Conservation (phyloP, 2,329 filamentous ascomycete species). For the Geoglossum cookeanum region DNA sequence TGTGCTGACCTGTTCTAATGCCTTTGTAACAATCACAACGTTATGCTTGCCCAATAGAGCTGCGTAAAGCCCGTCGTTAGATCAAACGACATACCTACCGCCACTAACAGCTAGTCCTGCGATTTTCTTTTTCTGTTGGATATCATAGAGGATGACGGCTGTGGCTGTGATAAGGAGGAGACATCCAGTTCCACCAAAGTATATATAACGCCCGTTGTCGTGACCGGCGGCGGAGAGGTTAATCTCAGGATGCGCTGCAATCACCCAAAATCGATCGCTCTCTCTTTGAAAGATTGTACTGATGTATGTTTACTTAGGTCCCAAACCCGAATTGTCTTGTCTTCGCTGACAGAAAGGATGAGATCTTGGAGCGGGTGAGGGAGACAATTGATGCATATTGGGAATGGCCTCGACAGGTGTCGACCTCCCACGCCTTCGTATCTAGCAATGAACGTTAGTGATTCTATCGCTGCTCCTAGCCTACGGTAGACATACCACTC, state of each 20-base stretch:
- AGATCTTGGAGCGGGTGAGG: slow-evolving; percentile 98
- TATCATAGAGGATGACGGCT: slow-evolving; percentile 82
- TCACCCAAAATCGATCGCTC: slow-evolving; percentile 96
- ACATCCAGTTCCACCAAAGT: slow-evolving; percentile 89
- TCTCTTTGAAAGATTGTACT: slow-evolving; percentile 96
- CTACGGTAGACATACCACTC: slow-evolving; percentile 38
- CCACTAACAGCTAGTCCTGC: slow-evolving; percentile 76
- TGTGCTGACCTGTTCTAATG: slow-evolving; percentile 89
- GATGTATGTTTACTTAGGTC: slow-evolving; percentile 93
- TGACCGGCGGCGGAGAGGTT: slow-evolving; percentile 96
- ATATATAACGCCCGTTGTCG: slow-evolving; percentile 98
- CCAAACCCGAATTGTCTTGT: slow-evolving; percentile 97
- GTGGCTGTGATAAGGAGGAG: slow-evolving; percentile 80
- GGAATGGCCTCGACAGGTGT: slow-evolving; percentile 94
- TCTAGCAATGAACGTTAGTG: slow-evolving; percentile 29
- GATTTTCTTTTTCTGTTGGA: slow-evolving; percentile 92
- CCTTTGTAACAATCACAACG: slow-evolving; percentile 91
- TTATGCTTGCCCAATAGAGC: slow-evolving; percentile 97
- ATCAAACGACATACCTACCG: slow-evolving; percentile 99
- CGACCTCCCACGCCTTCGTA: slow-evolving; percentile 98
- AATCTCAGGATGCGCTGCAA: slow-evolving; percentile 95
- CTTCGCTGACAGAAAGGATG: slow-evolving; percentile 88
- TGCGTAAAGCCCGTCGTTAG: slow-evolving; percentile 81
- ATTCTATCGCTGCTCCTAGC: neutral
- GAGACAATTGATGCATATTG: slow-evolving; percentile 85